Evolutionary conservation across 768 basidiomycete species (phyloP), one percentile per base, ranked within the genome.

Genomic region (Pluteus cervinus): DNA sequence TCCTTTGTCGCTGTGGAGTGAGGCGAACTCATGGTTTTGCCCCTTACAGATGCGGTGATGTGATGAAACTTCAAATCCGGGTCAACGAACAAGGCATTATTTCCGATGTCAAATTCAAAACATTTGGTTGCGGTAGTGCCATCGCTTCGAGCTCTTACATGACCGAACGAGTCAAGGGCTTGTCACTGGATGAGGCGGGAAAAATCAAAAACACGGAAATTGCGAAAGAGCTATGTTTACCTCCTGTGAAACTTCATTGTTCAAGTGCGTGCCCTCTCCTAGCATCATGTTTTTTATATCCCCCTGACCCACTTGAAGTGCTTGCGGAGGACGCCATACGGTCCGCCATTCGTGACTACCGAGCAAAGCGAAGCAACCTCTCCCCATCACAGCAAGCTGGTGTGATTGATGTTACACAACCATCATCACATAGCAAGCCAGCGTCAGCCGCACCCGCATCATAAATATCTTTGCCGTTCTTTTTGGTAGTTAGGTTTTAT

Each of bases 181-280:
- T 98, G 44, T 82, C 84, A 7, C 64, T 99, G 39, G 96, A 97
- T 37, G 89, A 92, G 43, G 96, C 96, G 6, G 89, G 89, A 38
- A 82, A 83, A 57, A 94, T 99, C 52, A 96, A 93, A 66, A 99
- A 99, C 69, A 98, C 96, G 8, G 96, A 98, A 60, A 99, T 98
- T 56, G 96, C 96, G 15, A 93, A 96, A 66, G 96, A 98, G 62
- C 65, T 98, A 12, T 86, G 86, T 52, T 63, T 98, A 33, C 94
- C 94, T 5, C 93, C 94, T 34, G 94, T 98, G 53, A 98, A 98
- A 62, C 76, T 92, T 12, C 89, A 92, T 60, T 92, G 90, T 54
- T 91, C 89, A 20, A 92, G 90, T 92, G 49, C 35, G 85, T 71
- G 25, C 14, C 24, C 17, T 23, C n/a, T n/a, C 34, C 18, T n/a